phyloP scores from a whole-genome alignment of 108 stramenopile genomes.

The Pseudonitzschia multiseries region DNA sequence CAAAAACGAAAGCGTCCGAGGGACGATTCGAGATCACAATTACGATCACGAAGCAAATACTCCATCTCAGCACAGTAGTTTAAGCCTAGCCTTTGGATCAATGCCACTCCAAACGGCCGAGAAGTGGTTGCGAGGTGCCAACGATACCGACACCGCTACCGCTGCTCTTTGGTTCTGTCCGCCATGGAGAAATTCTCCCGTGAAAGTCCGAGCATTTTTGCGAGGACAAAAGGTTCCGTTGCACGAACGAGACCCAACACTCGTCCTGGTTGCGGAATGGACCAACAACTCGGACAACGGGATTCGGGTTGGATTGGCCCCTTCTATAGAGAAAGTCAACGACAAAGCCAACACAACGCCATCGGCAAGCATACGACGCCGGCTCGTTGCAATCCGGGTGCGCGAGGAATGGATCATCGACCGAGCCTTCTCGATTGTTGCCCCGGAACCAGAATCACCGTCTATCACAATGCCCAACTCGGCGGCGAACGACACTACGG shows the following conservation, averaged over 20 bases:
- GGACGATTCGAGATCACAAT: too few relatives aligned
- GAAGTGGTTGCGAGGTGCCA: background rate
- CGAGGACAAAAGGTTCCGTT: conserved; percentile 88
- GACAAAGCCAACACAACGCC: background rate
- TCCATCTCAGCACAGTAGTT: too few relatives aligned
- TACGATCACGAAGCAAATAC: too few relatives aligned
- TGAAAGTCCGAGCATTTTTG: conserved; percentile 84
- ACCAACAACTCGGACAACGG: background rate
- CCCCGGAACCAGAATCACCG: too few relatives aligned
- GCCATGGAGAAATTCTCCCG: conserved; percentile 62
- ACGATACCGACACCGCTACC: background rate
- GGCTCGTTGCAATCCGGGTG: background rate
- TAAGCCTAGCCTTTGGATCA: background rate
- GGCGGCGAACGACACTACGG: too few relatives aligned
- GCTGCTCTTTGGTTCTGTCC: conserved; percentile 53
- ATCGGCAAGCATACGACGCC: background rate
- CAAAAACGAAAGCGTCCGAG: background rate
- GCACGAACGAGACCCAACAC: conserved; percentile 53
- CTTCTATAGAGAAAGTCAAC: too few relatives aligned
- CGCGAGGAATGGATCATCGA: background rate
- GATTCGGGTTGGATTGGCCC: background rate
- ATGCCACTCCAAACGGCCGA: background rate
- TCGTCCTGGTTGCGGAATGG: conserved; percentile 1
- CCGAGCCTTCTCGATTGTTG: too few relatives aligned
- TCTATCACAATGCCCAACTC: too few relatives aligned